Evolutionary conservation across 108 stramenopile genomes (phyloP), one percentile per base, ranked within the genome.

Genomic region (Cyclotella choctawhatcheeana): DNA sequence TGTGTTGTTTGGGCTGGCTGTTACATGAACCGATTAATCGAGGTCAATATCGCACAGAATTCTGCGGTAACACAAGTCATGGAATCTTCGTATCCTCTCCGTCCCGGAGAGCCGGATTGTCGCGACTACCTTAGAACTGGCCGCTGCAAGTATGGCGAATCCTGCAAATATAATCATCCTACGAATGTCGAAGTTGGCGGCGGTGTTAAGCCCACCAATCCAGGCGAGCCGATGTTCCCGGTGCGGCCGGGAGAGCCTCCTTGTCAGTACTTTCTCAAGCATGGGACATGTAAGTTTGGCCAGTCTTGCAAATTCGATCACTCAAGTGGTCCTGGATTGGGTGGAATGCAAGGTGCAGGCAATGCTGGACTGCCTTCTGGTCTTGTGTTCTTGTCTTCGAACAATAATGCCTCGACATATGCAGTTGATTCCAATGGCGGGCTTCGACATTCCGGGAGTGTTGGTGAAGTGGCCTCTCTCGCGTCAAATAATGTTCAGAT

Each of bases 211-310:
- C 92, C 89, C 10, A 66, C 74, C 13, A 82, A 95, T 60, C 91
- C 91, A 14, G 72, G 79, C 7, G 92, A 93, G 55, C 90, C 93
- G n/a, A 44, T 89, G 44, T 96, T 91, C 74, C 96, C 96, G 18
- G 30, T 92, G 16, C 86, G 96, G 4, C 92, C 88, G 18, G 89
- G 82, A 30, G 96, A 97, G 59, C 93, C 93, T 10, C 58, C 84
- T 12, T 97, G 96, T 77, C 91, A 93, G 67, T 97, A 94, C 64
- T 97, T 89, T 63, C 74, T 97, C 71, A 97, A 97, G 64, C 92
- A 95, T 53, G 96, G 93, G 5, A 94, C 91, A 0, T 97, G 96
- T 76, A 97, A 97, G 64, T 97, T 97, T 71, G 93, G 92, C 13
- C 93, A 94, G 66, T 77, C 93, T 4, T 97, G 96, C 78, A 94